Evolutionary conservation across 73 alveolate species (phyloP).

Genomic region (Breviolum minutum): DNA sequence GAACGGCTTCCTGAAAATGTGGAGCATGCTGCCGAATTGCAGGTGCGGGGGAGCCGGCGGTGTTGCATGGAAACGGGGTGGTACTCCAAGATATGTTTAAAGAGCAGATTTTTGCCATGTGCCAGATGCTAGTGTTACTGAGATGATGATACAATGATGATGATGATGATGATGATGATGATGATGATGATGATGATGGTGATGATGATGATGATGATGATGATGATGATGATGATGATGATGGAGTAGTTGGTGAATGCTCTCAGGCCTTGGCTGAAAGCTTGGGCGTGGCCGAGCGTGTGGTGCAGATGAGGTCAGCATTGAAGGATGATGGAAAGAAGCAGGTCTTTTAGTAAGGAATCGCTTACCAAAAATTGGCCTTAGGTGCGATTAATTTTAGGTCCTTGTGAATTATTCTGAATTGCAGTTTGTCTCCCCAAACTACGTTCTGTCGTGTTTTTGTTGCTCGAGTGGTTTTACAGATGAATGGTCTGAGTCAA

Average conservation of each 20-base stretch:
- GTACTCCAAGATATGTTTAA: background rate
- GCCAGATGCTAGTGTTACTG: no score
- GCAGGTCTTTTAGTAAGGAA: background rate
- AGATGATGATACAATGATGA: no score
- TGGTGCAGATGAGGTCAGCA: conserved; percentile 97
- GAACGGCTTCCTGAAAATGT: conserved; percentile 98
- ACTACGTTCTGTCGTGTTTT: no score
- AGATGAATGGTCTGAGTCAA: no score
- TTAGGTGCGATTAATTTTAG: background rate
- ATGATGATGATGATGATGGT: no score
- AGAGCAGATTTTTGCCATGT: background rate
- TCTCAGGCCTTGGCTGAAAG: conserved; percentile 95
- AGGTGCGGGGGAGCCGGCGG: conserved; percentile 24
- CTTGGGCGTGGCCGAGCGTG: conserved; percentile 96
- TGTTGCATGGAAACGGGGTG: background rate
- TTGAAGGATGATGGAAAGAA: conserved; percentile 92
- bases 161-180: no score
- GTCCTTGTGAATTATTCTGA: background rate
- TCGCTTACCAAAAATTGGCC: background rate
- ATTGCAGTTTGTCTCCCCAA: no score
- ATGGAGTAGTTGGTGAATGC: no score
- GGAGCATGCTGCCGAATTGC: conserved; percentile 97
- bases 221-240: no score
- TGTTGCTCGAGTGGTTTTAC: no score
- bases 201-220: no score